These are phyloP conservation scores for Colletotrichum sublineola DNA, from an alignment of 2,329 filamentous ascomycete genomes.

Conservation along the genomic window DNA sequence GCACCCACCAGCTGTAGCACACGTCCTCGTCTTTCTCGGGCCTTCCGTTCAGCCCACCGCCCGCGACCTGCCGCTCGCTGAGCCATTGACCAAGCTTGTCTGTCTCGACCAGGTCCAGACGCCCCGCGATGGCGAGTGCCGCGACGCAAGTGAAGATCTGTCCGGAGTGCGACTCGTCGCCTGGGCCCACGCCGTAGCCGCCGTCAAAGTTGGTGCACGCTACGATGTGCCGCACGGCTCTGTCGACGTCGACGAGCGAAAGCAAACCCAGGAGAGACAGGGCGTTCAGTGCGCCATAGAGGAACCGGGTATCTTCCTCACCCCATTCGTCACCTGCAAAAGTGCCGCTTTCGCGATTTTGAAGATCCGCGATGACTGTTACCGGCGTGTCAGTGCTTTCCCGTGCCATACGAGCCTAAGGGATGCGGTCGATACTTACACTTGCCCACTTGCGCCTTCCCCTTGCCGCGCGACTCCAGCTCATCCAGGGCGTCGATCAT, in stretches of 20 bases:
- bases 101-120: slow-evolving; percentile 84
- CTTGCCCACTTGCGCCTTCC: slow-evolving; percentile 79
- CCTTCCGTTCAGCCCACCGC: slow-evolving; percentile 91
- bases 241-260: slow-evolving; percentile 80
- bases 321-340: slow-evolving; percentile 98
- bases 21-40: slow-evolving; percentile 97
- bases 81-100: slow-evolving; percentile 91
- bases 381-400: slow-evolving; percentile 34
- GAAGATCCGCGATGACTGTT: slow-evolving; percentile 82
- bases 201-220: slow-evolving; percentile 95
- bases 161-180: slow-evolving; percentile 93
- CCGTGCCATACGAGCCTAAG: slow-evolving; percentile 2
- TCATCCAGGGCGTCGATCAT: slow-evolving; percentile 87
- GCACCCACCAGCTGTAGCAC: slow-evolving; percentile 99
- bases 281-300: slow-evolving; percentile 91
- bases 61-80: slow-evolving; percentile 89
- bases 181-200: slow-evolving; percentile 89
- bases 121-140: slow-evolving; percentile 84
- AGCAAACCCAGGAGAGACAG: slow-evolving; percentile 85
- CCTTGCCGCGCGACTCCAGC: slow-evolving; percentile 78
- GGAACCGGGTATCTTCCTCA: slow-evolving; percentile 93
- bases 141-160: slow-evolving; percentile 96
- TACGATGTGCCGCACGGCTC: slow-evolving; percentile 83
- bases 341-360: slow-evolving; percentile 84
- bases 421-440: slow-evolving; percentile 69